phyloP scores from a whole-genome alignment of 352 stramenopile genomes.

The Globisporangium takayamanum region DNA sequence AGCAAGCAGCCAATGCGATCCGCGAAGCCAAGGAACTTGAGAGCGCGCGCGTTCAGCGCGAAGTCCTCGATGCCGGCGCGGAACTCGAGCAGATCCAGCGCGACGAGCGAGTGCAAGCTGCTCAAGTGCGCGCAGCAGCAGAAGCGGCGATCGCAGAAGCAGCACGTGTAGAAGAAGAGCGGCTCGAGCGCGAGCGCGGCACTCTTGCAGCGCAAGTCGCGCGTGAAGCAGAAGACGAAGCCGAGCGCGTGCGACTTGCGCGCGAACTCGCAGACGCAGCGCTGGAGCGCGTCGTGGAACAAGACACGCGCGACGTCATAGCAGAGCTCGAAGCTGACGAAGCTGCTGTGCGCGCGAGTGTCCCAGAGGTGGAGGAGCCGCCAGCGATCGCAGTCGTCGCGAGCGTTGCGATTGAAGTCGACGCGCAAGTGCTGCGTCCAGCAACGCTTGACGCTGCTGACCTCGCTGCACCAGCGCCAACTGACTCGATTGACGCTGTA shows the following conservation, averaged over 20 bases:
- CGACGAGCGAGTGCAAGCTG: conserved; percentile 9
- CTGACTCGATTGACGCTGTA: too few species aligned
- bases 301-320: conserved; percentile 3
- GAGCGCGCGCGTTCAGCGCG: conserved; percentile 5
- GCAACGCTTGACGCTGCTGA: background rate
- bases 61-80: conserved; percentile 1
- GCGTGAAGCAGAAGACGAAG: conserved; percentile 1
- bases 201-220: conserved; percentile 2
- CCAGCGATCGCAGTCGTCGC: background rate
- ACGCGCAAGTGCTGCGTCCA: background rate
- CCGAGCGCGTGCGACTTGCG: conserved; percentile 5
- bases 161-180: conserved; percentile 8
- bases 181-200: conserved; percentile 3
- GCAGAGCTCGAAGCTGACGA: conserved; percentile 4
- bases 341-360: background rate
- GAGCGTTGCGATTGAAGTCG: too few species aligned
- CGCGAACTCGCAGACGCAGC: conserved; percentile 3
- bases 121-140: conserved; percentile 14
- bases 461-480: too few species aligned
- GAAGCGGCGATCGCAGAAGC: conserved; percentile 8
- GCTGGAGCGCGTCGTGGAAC: background rate
- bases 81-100: conserved; percentile 6
- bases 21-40: conserved; percentile 24
- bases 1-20: background rate
- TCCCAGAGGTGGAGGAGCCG: background rate